Conservation (phyloP, 2,329 filamentous ascomycete genomes). For the Arthrobotrys sphaeroides region DNA sequence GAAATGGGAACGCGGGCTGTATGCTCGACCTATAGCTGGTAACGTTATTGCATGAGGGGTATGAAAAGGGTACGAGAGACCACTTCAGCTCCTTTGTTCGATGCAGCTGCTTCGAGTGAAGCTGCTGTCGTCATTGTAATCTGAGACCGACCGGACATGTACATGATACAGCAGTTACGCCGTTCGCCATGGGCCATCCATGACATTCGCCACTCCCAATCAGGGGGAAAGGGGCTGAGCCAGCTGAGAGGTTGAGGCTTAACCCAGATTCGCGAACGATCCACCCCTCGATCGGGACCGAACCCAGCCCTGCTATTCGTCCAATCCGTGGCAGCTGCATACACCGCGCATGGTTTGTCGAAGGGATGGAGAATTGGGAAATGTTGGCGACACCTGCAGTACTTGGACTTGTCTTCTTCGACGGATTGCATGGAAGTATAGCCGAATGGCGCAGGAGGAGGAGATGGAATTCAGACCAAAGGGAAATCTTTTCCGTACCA, state of each 20-base stretch:
- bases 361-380: conserved; percentile 46
- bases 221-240: conserved; percentile 42
- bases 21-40: conserved; percentile 46
- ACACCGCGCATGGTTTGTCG: conserved; percentile 12
- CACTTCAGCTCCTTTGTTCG: conserved; percentile 47
- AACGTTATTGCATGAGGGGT: conserved; percentile 53
- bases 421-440: conserved; percentile 51
- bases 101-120: conserved; percentile 13
- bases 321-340: conserved; percentile 38
- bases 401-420: background rate
- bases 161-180: conserved; percentile 14
- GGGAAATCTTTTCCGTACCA: background rate
- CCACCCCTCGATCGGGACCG: conserved; percentile 36
- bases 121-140: conserved; percentile 44
- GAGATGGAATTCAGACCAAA: background rate
- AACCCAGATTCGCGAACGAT: conserved; percentile 46
- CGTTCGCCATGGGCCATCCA: conserved; percentile 8
- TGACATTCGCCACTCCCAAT: conserved; percentile 44
- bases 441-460: conserved; percentile 32
- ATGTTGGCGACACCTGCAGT: conserved; percentile 50
- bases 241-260: conserved; percentile 54
- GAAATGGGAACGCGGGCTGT: conserved; percentile 25
- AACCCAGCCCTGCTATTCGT: conserved; percentile 30
- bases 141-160: conserved; percentile 35
- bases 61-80: conserved; percentile 19